Evolutionary conservation across 2,329 filamentous ascomycete genomes (phyloP).

Genomic region (Chaetomium sp.): DNA sequence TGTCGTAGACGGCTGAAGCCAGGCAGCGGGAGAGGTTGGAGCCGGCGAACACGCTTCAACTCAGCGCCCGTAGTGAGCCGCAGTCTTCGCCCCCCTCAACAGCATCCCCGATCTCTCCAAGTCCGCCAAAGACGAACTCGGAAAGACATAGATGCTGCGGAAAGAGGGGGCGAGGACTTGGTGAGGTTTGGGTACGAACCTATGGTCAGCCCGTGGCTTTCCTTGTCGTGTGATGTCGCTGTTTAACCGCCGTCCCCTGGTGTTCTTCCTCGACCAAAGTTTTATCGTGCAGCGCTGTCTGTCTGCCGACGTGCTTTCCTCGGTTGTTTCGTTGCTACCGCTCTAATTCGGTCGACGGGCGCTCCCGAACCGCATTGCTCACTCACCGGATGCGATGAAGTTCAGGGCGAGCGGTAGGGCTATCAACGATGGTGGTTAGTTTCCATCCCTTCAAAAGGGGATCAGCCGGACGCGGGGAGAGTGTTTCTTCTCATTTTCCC

Average conservation of each 20-base stretch:
- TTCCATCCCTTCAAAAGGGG: background rate
- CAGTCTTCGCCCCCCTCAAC: conserved; percentile 43
- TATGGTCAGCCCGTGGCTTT: conserved; percentile 26
- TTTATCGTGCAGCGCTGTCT: conserved; percentile 16
- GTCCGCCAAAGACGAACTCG: background rate
- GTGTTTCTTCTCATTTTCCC: background rate
- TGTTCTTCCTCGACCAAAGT: conserved; percentile 31
- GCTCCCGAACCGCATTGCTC: conserved; percentile 36
- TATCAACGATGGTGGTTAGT: conserved; percentile 46
- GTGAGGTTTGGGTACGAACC: conserved; percentile 48
- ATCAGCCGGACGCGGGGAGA: background rate
- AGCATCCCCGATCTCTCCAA: conserved; percentile 17
- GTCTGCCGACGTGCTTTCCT: conserved; percentile 29
- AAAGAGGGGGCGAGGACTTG: conserved; percentile 26
- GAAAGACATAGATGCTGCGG: background rate
- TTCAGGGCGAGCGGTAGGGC: conserved; percentile 81
- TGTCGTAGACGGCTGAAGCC: conserved; percentile 3
- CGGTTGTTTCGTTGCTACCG: conserved; percentile 56
- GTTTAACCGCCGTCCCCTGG: background rate
- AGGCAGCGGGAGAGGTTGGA: conserved; percentile 53
- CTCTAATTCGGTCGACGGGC: conserved; percentile 50
- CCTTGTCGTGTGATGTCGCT: conserved; percentile 12
- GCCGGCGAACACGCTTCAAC: conserved; percentile 51
- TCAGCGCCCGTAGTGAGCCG: conserved; percentile 87
- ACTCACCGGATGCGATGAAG: conserved; percentile 93